These are phyloP conservation scores for Nepenthes alata DNA, from an alignment of 179 eudicot genomes.

Conservation along the genomic window DNA sequence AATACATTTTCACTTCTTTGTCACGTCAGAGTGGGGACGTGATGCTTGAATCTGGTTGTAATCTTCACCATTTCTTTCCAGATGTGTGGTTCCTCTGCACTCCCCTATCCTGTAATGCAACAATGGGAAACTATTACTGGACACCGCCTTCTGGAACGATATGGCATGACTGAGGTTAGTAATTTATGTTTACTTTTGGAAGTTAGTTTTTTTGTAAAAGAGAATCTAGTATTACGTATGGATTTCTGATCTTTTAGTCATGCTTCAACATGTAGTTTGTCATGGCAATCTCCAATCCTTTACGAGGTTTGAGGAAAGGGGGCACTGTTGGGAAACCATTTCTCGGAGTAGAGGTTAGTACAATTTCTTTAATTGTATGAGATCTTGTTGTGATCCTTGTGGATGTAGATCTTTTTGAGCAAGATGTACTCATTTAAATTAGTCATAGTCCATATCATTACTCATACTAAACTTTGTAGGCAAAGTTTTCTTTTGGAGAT, in stretches of 20 bases:
- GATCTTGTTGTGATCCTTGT: no score
- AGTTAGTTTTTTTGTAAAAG: not conserved
- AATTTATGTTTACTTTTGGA: constrained; percentile 2
- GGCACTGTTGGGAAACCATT: constrained; percentile 98
- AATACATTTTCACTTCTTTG: not conserved
- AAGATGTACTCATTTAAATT: no score
- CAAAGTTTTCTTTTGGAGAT: no score
- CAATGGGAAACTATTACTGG: constrained; percentile 93
- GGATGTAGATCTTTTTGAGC: no score
- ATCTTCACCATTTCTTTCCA: constrained; percentile 14
- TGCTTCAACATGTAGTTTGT: constrained; percentile 54
- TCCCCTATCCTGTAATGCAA: constrained; percentile 94
- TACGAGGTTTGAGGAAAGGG: constrained; percentile 71
- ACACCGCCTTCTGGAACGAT: constrained; percentile 90
- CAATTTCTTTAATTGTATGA: not conserved
- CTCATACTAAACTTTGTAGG: no score
- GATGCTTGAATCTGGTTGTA: not conserved
- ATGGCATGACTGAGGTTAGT: constrained; percentile 98
- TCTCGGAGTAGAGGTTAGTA: constrained; percentile 87
- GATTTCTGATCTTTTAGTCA: constrained; percentile 4
- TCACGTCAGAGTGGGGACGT: not conserved
- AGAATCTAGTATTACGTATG: no score
- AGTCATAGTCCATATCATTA: no score
- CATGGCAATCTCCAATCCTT: constrained; percentile 91
- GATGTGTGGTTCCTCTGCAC: constrained; percentile 99